Base-by-base conservation (phyloP, 352 stramenopile genomes). In the Aphanomyces cochlioides region DNA sequence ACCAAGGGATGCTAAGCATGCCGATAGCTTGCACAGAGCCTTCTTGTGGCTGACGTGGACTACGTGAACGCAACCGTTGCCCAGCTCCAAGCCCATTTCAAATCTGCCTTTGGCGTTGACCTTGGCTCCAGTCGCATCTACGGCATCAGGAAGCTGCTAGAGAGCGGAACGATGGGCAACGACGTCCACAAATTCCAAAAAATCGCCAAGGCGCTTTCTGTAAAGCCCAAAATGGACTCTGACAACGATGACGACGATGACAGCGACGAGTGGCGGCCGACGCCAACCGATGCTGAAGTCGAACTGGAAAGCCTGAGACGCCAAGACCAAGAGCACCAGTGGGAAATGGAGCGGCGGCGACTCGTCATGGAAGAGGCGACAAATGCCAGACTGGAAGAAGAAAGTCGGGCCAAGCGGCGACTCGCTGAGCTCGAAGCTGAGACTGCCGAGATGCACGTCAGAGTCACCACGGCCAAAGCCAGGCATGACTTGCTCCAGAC, bases 331-430 rank as follows among this genome's bases (percentile, higher is more conserved):
- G 54, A 61, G 34, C 54, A 61, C 43, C 54, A 37, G n/a, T 61
- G 54, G 54, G 54, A 61, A 40, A 61, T 61, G 54, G 54, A 61
- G 5, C 17, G 54, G 17, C n/a, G 54, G 28, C 54, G 54, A 13
- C 19, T 61, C 1, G 17, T 12, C 13, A 61, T 61, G 54, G 17
- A 61, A 10, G 54, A 61, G n/a, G 43, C 36, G 28, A 61, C 54
- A 7, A 61, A 61, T 37, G 37, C 36, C 28, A 28, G 54, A 7
- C 54, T 61, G 13, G 54, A 61, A 37, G 34, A 41, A 28, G 54
- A 61, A 37, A 37, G 28, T 12, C 19, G 37, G 34, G 54, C 36
- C 6, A 37, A 19, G 17, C 54, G 54, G 8, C 54, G 54, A 39
- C 7, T 61, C 15, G 28, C 43, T 6, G 54, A 61, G n/a, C 54